phyloP scores from a whole-genome alignment of 768 basidiomycete species.

The Boletellus sp. region DNA sequence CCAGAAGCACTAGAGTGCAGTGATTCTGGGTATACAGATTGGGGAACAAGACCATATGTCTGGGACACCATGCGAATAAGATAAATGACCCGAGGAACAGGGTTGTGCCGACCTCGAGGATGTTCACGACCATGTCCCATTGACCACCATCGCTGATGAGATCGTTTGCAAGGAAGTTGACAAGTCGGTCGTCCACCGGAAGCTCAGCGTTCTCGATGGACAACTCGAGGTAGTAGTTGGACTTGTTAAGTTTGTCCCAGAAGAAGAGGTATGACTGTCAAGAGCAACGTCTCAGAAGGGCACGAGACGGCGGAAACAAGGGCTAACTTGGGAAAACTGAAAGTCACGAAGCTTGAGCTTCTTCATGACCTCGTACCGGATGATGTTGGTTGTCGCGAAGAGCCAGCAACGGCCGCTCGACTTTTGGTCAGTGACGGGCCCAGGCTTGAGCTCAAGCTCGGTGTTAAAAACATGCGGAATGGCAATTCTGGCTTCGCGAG shows the following conservation, averaged over 20 bases:
- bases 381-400: conserved; percentile 86
- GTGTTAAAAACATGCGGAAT: conserved; percentile 83
- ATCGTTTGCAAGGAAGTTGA: conserved; percentile 68
- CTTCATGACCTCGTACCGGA: conserved; percentile 83
- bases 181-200: conserved; percentile 79
- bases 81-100: conserved; percentile 1
- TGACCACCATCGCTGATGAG: conserved; percentile 92
- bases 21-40: conserved; percentile 78
- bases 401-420: conserved; percentile 93
- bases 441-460: conserved; percentile 74
- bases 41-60: conserved; percentile 87
- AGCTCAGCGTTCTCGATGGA: conserved; percentile 77
- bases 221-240: conserved; percentile 85
- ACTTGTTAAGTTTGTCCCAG: conserved; percentile 94
- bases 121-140: conserved; percentile 86
- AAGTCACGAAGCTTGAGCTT: conserved; percentile 83
- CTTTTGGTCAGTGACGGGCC: conserved; percentile 83
- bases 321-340: conserved; percentile 78
- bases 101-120: conserved; percentile 48
- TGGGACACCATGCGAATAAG: conserved; percentile 32
- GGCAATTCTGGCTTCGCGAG: conserved; percentile 55
- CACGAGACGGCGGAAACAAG: not conserved
- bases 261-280: conserved; percentile 85
- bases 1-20: conserved; percentile 72
- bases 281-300: conserved; percentile 6